Evolutionary conservation across 2,329 filamentous ascomycete species (phyloP).

Genomic region (Xylaria sp.): DNA sequence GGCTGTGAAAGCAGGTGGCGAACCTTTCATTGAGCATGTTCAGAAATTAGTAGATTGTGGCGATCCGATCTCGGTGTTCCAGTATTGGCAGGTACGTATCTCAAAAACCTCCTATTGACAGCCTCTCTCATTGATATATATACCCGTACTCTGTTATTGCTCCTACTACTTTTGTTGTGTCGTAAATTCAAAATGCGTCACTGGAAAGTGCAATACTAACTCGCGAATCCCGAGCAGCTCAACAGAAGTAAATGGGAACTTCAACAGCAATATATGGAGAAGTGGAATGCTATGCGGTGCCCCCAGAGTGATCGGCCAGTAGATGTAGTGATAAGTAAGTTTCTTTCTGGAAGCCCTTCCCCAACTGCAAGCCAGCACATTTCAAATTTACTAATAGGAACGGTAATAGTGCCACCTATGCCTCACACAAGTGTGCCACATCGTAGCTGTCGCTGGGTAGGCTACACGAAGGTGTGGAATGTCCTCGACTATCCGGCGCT

Average conservation of each 20-base stretch:
- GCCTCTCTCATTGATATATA: not conserved
- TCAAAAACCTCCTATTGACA: not conserved
- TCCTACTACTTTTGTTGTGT: not conserved
- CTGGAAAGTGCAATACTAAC: not conserved
- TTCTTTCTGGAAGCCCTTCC: not conserved
- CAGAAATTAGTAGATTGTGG: slow-evolving; percentile 65
- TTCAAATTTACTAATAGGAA: not conserved
- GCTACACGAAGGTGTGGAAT: slow-evolving; percentile 73
- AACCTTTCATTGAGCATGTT: slow-evolving; percentile 70
- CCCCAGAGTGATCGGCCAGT: slow-evolving; percentile 57
- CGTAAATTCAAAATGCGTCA: too few relatives aligned
- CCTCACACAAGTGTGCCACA: slow-evolving; percentile 68
- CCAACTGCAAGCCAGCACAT: not conserved
- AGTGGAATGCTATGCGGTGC: slow-evolving; percentile 64
- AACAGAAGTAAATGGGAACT: slow-evolving; percentile 66
- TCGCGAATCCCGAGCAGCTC: slow-evolving; percentile 48
- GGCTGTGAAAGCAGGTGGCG: slow-evolving; percentile 65
- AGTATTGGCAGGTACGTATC: slow-evolving; percentile 68
- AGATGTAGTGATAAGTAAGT: slow-evolving; percentile 62
- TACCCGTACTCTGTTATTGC: not conserved
- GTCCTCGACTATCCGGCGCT: slow-evolving; percentile 70
- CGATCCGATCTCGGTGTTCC: slow-evolving; percentile 67
- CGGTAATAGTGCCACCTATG: slow-evolving; percentile 61
- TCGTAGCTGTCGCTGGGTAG: slow-evolving; percentile 57
- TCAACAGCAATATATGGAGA: slow-evolving; percentile 67